Evolutionary conservation across 208 protist genomes (phyloP).

Genomic region (Porcisia deanei): DNA sequence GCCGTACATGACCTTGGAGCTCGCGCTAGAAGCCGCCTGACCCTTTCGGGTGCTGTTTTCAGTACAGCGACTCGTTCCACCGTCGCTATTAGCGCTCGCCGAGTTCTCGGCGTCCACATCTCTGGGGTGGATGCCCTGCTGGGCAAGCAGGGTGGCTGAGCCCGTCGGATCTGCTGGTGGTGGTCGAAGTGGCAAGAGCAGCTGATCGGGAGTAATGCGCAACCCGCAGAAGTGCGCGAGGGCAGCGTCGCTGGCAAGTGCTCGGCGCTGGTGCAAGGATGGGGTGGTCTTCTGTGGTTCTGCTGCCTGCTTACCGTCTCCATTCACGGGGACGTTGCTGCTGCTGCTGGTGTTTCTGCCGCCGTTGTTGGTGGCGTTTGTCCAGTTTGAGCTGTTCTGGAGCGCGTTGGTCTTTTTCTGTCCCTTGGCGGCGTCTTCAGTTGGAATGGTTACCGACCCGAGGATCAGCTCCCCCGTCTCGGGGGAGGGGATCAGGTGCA

Average conservation of each 20-base stretch:
- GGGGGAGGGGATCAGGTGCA: conserved; percentile 16
- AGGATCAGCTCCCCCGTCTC: conserved; percentile 9
- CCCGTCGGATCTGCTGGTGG: background rate
- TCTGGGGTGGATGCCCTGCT: background rate
- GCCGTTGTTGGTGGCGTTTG: background rate
- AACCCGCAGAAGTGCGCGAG: conserved; percentile 30
- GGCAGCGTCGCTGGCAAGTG: conserved; percentile 22
- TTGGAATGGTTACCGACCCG: background rate
- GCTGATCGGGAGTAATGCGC: conserved; percentile 20
- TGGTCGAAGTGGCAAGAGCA: conserved; percentile 13
- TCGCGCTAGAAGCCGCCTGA: background rate
- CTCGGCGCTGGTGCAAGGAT: conserved; percentile 29
- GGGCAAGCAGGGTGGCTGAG: background rate
- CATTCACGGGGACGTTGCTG: background rate
- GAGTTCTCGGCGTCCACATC: background rate
- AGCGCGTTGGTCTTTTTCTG: conserved; percentile 2
- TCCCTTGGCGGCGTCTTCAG: background rate
- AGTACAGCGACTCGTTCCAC: background rate
- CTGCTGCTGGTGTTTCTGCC: background rate
- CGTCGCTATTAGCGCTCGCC: background rate
- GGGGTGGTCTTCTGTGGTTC: background rate
- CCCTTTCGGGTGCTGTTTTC: conserved; percentile 6
- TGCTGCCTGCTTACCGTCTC: background rate
- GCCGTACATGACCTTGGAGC: background rate
- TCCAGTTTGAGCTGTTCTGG: conserved; percentile 6